Base-by-base conservation (phyloP, 441 rosid genomes). In the Omphalea diandra region DNA sequence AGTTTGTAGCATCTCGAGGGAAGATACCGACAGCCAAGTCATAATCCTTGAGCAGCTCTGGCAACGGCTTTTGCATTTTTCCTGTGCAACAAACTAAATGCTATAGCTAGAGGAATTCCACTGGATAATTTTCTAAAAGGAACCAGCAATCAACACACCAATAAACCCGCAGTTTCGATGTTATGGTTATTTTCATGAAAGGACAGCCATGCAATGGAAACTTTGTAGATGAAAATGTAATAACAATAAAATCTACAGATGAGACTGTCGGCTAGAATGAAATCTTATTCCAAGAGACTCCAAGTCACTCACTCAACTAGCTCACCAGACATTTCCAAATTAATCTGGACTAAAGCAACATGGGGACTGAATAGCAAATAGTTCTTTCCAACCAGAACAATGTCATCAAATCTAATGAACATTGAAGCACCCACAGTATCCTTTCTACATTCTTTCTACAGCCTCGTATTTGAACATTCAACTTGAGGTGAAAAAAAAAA, bases 1-100 rank as follows among this genome's bases (percentile, higher is more conserved):
- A 94, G 83, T 90, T 91, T 49, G 96, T 94, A 35, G 98, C 97
- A 67, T 94, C 96, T 31, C 86, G 84, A 27, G 99, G 99, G 76
- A 94, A 94, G 75, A 92, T 89, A 72, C 99, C 99, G 5, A 86
- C 73, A 0, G 97, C 86, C 76, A 94, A 74, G 65, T 87, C 90
- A 76, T 87, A 84, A 67, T 92, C 94, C 83, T 89, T 87, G 3
- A 94, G 86, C 72, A 94, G 79, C 55, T 94, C 99, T 0, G 90
- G 90, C 49, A 94, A 72, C 22, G 99, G 91, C 78, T 81, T 92
- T 82, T 94, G 99, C 96, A 92, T 90, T 82, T 88, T 91, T 70
- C 99, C 98, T 94, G 83, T 63, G 69, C 60, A 80, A 43, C 22
- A 38, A 69, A 11, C 10, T 9, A 49, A 22, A 65, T 14, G 70